phyloP scores from a whole-genome alignment of 2,329 filamentous ascomycete species.

The Simplicillium sp. region DNA sequence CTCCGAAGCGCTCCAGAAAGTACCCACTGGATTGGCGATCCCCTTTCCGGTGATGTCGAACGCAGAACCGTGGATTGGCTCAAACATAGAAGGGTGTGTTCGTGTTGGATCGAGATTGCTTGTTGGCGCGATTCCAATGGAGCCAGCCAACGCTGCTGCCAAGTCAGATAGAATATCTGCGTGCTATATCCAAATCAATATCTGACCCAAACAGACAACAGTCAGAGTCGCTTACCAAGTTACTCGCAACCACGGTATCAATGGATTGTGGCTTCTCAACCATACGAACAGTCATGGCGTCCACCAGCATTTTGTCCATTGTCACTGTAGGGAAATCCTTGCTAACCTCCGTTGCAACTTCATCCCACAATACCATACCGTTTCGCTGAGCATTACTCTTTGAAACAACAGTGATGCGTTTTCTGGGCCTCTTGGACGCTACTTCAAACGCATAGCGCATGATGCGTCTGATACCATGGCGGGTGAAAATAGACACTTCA shows the following conservation, averaged over 20 bases:
- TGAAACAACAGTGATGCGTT: conserved; percentile 52
- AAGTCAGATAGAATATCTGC: conserved; percentile 64
- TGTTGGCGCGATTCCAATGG: conserved; percentile 63
- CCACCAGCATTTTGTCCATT: conserved; percentile 57
- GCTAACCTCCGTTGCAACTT: conserved; percentile 44
- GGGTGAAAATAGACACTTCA: conserved; percentile 54
- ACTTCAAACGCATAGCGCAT: conserved; percentile 56
- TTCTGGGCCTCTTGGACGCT: conserved; percentile 44
- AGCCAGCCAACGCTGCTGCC: conserved; percentile 59
- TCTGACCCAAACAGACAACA: conserved; percentile 7
- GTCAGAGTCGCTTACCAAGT: conserved; percentile 26
- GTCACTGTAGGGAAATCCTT: conserved; percentile 51
- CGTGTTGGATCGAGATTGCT: conserved; percentile 55
- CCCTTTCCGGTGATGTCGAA: conserved; percentile 50
- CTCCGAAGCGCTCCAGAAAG: conserved; percentile 49
- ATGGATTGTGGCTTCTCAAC: conserved; percentile 48
- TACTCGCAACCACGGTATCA: conserved; percentile 56
- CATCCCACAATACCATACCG: conserved; percentile 61
- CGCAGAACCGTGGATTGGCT: conserved; percentile 50
- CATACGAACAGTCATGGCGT: conserved; percentile 58
- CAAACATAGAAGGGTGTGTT: conserved; percentile 48
- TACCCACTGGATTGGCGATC: conserved; percentile 46
- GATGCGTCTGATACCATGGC: conserved; percentile 47
- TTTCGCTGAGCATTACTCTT: conserved; percentile 59
- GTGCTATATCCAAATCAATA: conserved; percentile 14